phyloP scores from a whole-genome alignment of 768 basidiomycete species.

The Termitomyces sp. region DNA sequence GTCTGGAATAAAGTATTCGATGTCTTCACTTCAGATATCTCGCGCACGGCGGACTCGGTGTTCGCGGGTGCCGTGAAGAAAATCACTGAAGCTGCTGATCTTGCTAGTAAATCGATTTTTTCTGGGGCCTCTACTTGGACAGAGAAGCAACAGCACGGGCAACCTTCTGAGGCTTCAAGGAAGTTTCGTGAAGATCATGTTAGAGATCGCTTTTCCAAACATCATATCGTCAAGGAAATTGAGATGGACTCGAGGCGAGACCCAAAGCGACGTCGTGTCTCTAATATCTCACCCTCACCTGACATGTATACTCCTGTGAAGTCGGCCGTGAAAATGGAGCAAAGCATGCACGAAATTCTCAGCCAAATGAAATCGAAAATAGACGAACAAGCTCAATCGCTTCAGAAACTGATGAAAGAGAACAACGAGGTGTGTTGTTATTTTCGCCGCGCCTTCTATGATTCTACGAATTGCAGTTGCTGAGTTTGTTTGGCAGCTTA shows the following conservation, averaged over 20 bases:
- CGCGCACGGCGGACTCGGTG: slow-evolving; percentile 26
- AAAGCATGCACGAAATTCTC: slow-evolving; percentile 24
- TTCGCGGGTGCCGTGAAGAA: slow-evolving; percentile 26
- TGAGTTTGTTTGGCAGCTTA: slow-evolving; percentile 17
- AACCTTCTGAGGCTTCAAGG: background rate
- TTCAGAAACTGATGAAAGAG: slow-evolving; percentile 38
- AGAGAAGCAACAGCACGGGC: background rate
- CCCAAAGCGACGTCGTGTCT: slow-evolving; percentile 22
- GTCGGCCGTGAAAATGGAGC: slow-evolving; percentile 11
- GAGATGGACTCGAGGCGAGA: slow-evolving; percentile 11
- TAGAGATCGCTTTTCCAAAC: background rate
- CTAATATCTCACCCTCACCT: slow-evolving; percentile 1
- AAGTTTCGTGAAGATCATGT: background rate
- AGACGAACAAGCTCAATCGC: slow-evolving; percentile 38
- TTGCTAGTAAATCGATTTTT: background rate
- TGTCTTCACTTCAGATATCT: slow-evolving; percentile 33
- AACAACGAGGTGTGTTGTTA: slow-evolving; percentile 34
- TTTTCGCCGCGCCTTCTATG: background rate
- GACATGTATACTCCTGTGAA: slow-evolving; percentile 8
- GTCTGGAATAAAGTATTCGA: slow-evolving; percentile 45
- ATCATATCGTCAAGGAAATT: background rate
- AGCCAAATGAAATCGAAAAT: slow-evolving; percentile 43
- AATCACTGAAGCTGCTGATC: slow-evolving; percentile 17
- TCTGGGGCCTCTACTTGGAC: background rate
- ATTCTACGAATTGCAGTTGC: slow-evolving; percentile 1